Evolutionary conservation across 2,329 filamentous ascomycete species (phyloP).

Genomic region (Xylariaceae sp.): DNA sequence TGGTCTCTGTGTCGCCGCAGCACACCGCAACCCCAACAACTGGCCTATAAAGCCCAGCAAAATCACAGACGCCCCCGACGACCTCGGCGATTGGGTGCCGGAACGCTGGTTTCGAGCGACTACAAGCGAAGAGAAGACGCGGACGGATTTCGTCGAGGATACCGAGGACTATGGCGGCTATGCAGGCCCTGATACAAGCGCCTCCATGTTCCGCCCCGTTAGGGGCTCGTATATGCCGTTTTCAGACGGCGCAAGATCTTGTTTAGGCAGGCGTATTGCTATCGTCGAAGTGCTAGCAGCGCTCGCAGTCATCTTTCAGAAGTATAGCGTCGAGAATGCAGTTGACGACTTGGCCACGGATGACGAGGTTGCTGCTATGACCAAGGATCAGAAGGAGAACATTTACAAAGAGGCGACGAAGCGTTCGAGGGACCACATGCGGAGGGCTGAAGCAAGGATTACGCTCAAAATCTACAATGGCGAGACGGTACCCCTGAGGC

Average conservation of each 20-base stretch:
- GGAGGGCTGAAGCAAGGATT: slow-evolving; percentile 55
- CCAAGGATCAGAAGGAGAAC: slow-evolving; percentile 37
- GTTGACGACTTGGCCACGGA: slow-evolving; percentile 55
- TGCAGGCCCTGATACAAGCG: slow-evolving; percentile 55
- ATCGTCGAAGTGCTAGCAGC: slow-evolving; percentile 55
- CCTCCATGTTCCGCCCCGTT: slow-evolving; percentile 55
- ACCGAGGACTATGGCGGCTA: slow-evolving; percentile 55
- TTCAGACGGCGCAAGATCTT: slow-evolving; percentile 53
- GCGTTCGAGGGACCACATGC: slow-evolving; percentile 49
- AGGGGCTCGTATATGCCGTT: slow-evolving; percentile 56
- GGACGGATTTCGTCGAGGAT: slow-evolving; percentile 20
- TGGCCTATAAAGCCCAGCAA: slow-evolving; percentile 58
- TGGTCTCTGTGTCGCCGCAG: slow-evolving; percentile 50
- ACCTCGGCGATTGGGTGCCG: slow-evolving; percentile 55
- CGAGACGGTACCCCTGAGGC: slow-evolving; percentile 57
- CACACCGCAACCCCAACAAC: slow-evolving; percentile 66
- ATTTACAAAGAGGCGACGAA: slow-evolving; percentile 59
- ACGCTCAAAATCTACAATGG: slow-evolving; percentile 65
- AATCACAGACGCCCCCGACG: slow-evolving; percentile 24
- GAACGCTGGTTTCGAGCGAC: slow-evolving; percentile 52
- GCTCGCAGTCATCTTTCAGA: slow-evolving; percentile 52
- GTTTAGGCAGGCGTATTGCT: slow-evolving; percentile 54
- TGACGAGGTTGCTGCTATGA: slow-evolving; percentile 50
- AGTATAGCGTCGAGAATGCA: slow-evolving; percentile 65
- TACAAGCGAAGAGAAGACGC: slow-evolving; percentile 13